Evolutionary conservation across 106 monocot species (phyloP).

Genomic region (Dendrobium officinale): DNA sequence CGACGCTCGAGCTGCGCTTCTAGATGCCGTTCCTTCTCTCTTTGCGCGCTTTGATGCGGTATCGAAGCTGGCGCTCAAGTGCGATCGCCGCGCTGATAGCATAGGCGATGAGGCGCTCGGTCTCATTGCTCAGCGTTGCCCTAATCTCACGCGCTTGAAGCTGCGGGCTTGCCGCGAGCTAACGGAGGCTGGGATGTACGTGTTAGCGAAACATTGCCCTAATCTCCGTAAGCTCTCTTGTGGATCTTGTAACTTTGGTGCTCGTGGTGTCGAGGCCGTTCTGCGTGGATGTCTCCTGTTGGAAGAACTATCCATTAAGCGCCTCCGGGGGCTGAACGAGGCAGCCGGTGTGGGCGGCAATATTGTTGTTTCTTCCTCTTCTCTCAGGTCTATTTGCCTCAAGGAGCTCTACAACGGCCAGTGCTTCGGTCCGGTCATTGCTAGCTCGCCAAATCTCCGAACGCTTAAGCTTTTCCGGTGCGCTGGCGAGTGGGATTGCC

Average conservation of each 20-base stretch:
- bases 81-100: slow-evolving; percentile 55
- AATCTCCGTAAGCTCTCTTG: slow-evolving; percentile 65
- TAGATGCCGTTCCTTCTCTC: slow-evolving; percentile 22
- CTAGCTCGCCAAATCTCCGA: slow-evolving; percentile 44
- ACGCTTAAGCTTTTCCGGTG: slow-evolving; percentile 58
- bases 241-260: slow-evolving; percentile 65
- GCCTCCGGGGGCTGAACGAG: slow-evolving; percentile 43
- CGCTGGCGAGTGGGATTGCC: slow-evolving; percentile 68
- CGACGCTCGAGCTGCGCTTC: slow-evolving; percentile 51
- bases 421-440: slow-evolving; percentile 52
- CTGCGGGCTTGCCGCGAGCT: slow-evolving; percentile 62
- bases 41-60: slow-evolving; percentile 53
- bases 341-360: background rate
- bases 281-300: slow-evolving; percentile 37
- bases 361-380: slow-evolving; percentile 7
- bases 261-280: slow-evolving; percentile 60
- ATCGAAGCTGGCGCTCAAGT: slow-evolving; percentile 60
- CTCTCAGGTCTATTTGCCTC: slow-evolving; percentile 50
- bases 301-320: slow-evolving; percentile 77
- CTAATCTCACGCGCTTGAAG: slow-evolving; percentile 61
- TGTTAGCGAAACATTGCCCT: slow-evolving; percentile 40
- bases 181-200: slow-evolving; percentile 46
- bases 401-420: slow-evolving; percentile 76
- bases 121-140: slow-evolving; percentile 37
- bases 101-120: slow-evolving; percentile 57